Percentiles rank a stretch among this genome's conserved stretches.
These are phyloP conservation scores for Penicillium sp. DNA, from an alignment of 2,329 filamentous ascomycete species.

Conservation along the genomic window DNA sequence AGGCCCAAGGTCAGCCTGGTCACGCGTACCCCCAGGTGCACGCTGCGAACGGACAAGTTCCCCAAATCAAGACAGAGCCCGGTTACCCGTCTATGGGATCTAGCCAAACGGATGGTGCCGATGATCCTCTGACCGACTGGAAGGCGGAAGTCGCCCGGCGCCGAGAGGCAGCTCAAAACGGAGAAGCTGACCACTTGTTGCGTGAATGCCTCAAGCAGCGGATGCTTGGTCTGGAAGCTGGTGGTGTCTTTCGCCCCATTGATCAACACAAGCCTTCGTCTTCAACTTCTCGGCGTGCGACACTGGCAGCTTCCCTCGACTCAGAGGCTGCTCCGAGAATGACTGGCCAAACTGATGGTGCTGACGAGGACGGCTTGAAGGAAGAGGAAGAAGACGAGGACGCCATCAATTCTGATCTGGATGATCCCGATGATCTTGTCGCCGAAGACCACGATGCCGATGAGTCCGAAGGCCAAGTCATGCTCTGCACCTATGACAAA, in stretches of 20 bases:
- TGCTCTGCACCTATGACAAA: constrained; percentile 99
- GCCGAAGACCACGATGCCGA: constrained; percentile 84
- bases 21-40: constrained; percentile 33
- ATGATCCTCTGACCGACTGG: constrained; percentile 53
- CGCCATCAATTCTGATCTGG: constrained; percentile 96
- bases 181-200: constrained; percentile 37
- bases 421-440: constrained; percentile 82
- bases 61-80: constrained; percentile 40
- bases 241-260: constrained; percentile 43
- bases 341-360: constrained; percentile 53
- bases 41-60: constrained; percentile 33
- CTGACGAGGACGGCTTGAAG: constrained; percentile 47
- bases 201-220: constrained; percentile 40
- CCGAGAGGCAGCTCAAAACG: constrained; percentile 37
- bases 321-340: constrained; percentile 11
- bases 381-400: constrained; percentile 75
- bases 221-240: constrained; percentile 42
- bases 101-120: constrained; percentile 70
- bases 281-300: constrained; percentile 39
- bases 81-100: constrained; percentile 41
- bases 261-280: constrained; percentile 32
- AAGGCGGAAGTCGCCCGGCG: constrained; percentile 43
- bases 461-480: constrained; percentile 77
- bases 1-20: constrained; percentile 38
- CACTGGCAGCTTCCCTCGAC: constrained; percentile 8